Evolutionary conservation across 106 monocot species (phyloP), one percentile per base, ranked within the genome.

Genomic region (Platanthera zijinensis): DNA sequence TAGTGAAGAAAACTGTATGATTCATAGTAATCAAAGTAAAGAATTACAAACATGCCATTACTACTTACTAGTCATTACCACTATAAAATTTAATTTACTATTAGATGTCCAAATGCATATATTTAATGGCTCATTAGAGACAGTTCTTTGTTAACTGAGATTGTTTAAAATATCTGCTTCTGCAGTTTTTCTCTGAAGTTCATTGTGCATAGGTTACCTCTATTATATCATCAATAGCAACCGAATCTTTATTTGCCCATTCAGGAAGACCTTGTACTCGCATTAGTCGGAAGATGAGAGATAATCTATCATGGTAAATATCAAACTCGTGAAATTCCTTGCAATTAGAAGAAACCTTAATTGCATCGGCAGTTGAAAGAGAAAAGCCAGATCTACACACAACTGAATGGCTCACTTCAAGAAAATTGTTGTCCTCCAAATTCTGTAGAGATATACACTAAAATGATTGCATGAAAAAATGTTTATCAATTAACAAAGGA

Each of bases 171-270:
- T 12, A 66, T 66, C 66, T 66, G 66, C 28, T 32, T 66, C 66
- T 21, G 56, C 56, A 15, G 56, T 14, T 15, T 56, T 56, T 56
- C 19, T 19, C 59, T 39, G 32, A 32, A 32, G 28, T 13, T 66
- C 10, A 72, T 11, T 21, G 47, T 51, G 72, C 10, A 39, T 39
- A 72, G 21, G 51, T 18, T 54, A 92, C 93, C 91, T 99, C 81
- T 76, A 99, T 86, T n/a, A 99, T 88, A 88, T 99, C 94, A 72
- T 68, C 77, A 84, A 99, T 89, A 75, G 86, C 76, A 75, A 94
- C 89, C 70, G 94, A 80, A 15, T 79, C 84, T 47, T 86, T 71
- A 85, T 99, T 99, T 69, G 89, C 84, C 91, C 91, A 94, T 73
- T 87, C 12, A 68, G 94, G 91, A 79, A 99, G 78, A 51, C 89